phyloP scores from a whole-genome alignment of 2,329 filamentous ascomycete genomes.

The Aspergillus carbonarius region DNA sequence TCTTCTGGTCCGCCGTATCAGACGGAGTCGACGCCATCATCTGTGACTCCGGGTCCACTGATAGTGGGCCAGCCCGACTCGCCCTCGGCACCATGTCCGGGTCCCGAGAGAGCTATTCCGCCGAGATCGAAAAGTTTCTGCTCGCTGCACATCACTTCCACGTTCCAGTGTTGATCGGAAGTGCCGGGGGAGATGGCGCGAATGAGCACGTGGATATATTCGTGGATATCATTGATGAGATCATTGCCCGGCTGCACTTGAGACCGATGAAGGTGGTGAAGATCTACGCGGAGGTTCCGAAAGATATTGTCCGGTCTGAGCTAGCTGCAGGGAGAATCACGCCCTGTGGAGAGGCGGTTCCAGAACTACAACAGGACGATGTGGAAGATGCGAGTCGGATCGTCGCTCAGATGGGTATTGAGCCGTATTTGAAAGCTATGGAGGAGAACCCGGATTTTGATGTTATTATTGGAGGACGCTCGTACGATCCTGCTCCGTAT shows the following conservation, averaged over 20 bases:
- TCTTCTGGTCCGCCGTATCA: conserved; percentile 47
- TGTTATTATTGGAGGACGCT: conserved; percentile 50
- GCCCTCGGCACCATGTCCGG: not conserved
- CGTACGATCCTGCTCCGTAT: conserved; percentile 45
- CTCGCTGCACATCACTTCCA: not conserved
- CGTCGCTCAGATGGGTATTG: conserved; percentile 50
- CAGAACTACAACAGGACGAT: conserved; percentile 27
- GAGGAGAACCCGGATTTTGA: conserved; percentile 35
- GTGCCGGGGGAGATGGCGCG: not conserved
- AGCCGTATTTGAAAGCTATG: conserved; percentile 46
- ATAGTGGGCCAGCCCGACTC: conserved; percentile 26
- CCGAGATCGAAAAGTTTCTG: not conserved
- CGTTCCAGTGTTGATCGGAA: not conserved
- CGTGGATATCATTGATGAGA: not conserved
- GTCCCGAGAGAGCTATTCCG: no score
- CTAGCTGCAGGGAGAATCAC: not conserved
- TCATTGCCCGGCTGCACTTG: not conserved
- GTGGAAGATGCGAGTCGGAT: conserved; percentile 41
- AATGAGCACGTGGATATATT: not conserved
- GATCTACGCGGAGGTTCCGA: not conserved
- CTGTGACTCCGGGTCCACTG: conserved; percentile 34
- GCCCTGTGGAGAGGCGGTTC: not conserved
- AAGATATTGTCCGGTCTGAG: not conserved
- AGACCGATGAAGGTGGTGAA: not conserved
- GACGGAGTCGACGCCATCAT: conserved; percentile 23